These are phyloP conservation scores for Lachancea nothofagi DNA, from an alignment of 805 yeast genomes.

Conservation along the genomic window DNA sequence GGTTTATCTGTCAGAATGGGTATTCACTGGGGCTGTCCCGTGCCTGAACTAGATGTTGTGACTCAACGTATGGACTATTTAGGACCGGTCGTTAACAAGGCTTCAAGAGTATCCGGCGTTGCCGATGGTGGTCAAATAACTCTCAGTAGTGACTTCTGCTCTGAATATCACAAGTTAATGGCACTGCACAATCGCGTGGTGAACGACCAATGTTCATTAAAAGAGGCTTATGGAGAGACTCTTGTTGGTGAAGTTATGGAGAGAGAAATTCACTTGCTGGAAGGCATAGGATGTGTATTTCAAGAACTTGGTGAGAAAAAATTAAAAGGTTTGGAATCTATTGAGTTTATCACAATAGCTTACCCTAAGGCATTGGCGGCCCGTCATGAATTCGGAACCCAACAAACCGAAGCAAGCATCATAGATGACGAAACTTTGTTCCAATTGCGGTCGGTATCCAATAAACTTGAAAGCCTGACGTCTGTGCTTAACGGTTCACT, in stretches of 20 bases:
- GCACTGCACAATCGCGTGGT: slow-evolving; percentile 33
- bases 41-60: slow-evolving; percentile 88
- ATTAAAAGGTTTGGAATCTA: slow-evolving; percentile 89
- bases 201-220: slow-evolving; percentile 25
- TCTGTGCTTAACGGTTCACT: slow-evolving; percentile 44
- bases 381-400: slow-evolving; percentile 46
- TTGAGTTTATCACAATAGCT: slow-evolving; percentile 74
- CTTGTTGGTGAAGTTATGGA: slow-evolving; percentile 53
- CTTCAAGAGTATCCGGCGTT: slow-evolving; percentile 86
- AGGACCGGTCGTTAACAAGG: slow-evolving; percentile 97
- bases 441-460: slow-evolving; percentile 48
- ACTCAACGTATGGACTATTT: slow-evolving; percentile 97
- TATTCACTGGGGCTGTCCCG: slow-evolving; percentile 96
- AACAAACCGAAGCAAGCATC: slow-evolving; percentile 30
- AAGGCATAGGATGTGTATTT: slow-evolving; percentile 62
- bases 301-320: slow-evolving; percentile 78
- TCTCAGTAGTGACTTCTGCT: slow-evolving; percentile 72
- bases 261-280: slow-evolving; percentile 57
- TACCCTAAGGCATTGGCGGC: slow-evolving; percentile 63
- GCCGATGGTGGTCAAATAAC: slow-evolving; percentile 99
- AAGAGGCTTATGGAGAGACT: slow-evolving; percentile 42
- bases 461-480: slow-evolving; percentile 54
- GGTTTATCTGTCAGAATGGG: slow-evolving; percentile 98
- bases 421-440: slow-evolving; percentile 39
- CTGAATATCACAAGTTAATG: slow-evolving; percentile 59